Conservation (phyloP, 2,329 filamentous ascomycete genomes). For the Exophiala bonariae region DNA sequence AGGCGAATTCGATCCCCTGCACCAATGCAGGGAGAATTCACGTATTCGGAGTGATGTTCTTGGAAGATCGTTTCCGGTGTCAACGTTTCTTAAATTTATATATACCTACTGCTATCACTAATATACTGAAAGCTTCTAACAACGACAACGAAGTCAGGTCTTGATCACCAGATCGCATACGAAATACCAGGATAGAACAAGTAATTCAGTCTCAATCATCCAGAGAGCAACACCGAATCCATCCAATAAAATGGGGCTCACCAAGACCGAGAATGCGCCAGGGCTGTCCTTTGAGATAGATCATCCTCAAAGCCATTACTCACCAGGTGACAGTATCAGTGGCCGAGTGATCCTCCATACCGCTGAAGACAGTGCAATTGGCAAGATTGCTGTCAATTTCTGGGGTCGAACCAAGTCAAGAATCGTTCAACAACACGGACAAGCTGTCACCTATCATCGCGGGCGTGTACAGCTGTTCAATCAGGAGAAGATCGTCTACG, state of each 20-base stretch:
- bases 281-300: conserved; percentile 24
- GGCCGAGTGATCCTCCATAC: conserved; percentile 22
- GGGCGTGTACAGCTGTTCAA: conserved; percentile 23
- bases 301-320: conserved; percentile 12
- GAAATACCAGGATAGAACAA: no score
- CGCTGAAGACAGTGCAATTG: conserved; percentile 20
- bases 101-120: no score
- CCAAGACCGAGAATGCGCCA: conserved; percentile 17
- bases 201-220: no score
- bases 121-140: no score
- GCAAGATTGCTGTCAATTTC: conserved; percentile 19
- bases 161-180: no score
- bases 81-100: no score
- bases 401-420: conserved; percentile 25
- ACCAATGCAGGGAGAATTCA: no score
- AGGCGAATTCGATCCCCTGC: no score
- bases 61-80: no score
- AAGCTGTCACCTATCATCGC: conserved; percentile 19
- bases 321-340: conserved; percentile 22
- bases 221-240: no score
- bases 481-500: conserved; percentile 18
- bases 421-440: conserved; percentile 22
- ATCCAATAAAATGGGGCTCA: conserved; percentile 13
- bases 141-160: no score
- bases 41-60: no score